Evolutionary conservation across 768 basidiomycete species (phyloP).

Genomic region (Chalciporus sphaerocephalus): DNA sequence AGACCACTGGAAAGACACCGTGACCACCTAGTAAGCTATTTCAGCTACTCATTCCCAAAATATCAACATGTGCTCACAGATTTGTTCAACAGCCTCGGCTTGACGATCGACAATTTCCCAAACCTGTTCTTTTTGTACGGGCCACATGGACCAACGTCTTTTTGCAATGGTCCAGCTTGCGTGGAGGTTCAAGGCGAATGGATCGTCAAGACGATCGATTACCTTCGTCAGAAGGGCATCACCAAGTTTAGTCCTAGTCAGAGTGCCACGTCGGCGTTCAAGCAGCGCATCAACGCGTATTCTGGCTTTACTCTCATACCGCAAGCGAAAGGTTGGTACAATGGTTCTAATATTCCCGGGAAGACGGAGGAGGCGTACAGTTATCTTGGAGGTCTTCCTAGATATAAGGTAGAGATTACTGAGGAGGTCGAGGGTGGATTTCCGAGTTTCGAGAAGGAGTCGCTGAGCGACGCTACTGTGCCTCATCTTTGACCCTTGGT

Average conservation of each 20-base stretch:
- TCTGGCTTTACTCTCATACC: constrained; percentile 9
- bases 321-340: constrained; percentile 1
- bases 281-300: constrained; percentile 5
- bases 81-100: constrained; percentile 1
- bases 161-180: constrained; percentile 10
- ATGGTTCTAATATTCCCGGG: background rate
- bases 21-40: constrained; percentile 9
- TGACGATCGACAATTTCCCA: constrained; percentile 8
- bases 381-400: background rate
- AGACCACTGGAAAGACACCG: constrained; percentile 8
- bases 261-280: constrained; percentile 5
- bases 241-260: constrained; percentile 4
- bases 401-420: constrained; percentile 10
- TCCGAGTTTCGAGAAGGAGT: constrained; percentile 12
- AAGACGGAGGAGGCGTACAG: background rate
- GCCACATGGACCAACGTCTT: constrained; percentile 11
- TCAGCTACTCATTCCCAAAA: too few species aligned
- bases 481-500: too few species aligned
- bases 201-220: constrained; percentile 12
- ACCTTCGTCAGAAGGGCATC: constrained; percentile 6
- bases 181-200: constrained; percentile 6
- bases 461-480: too few species aligned
- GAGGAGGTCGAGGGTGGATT: constrained; percentile 12
- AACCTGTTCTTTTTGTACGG: constrained; percentile 15
- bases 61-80: too few species aligned